Evolutionary conservation across 164 flowering plant species (phyloP).

Genomic region (grape (Vitis vinifera)): ASM3070453v1 NC_081818.1:26874001-26874500

Average conservation of each 20-base stretch:
- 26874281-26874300: conserved; percentile 43
- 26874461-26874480: too few relatives aligned
- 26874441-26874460: too few relatives aligned
- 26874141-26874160: too few relatives aligned
- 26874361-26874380: conserved; percentile 19
- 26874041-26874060: too few relatives aligned
- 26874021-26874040: too few relatives aligned
- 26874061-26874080: too few relatives aligned
- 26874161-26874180: neutral
- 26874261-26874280: conserved; percentile 21
- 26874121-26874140: too few relatives aligned
- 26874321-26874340: neutral
- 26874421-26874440: conserved; percentile 82
- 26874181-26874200: neutral
- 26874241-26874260: conserved; percentile 8
- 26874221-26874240: conserved; percentile 1
- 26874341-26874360: neutral
- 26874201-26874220: conserved; percentile 18
- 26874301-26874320: conserved; percentile 14
- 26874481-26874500: too few relatives aligned
- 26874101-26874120: too few relatives aligned
- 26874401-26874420: conserved; percentile 84
- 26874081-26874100: too few relatives aligned
- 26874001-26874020: too few relatives aligned
- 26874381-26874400: conserved; percentile 21